phyloP scores from a whole-genome alignment of 2,329 filamentous ascomycete species.

The Fusarium verrucosum region DNA sequence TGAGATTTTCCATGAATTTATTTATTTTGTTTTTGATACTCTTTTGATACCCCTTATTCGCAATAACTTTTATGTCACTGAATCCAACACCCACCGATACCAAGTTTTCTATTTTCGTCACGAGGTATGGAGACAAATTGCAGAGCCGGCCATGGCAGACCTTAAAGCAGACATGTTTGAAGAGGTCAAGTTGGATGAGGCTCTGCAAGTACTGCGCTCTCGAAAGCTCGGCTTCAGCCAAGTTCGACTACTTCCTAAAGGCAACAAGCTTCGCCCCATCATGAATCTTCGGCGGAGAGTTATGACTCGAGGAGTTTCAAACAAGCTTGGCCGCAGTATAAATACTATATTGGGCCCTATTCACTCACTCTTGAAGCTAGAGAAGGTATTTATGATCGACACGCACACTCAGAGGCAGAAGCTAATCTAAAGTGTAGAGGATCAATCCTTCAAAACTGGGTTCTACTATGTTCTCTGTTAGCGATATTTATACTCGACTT shows the following conservation, averaged over 20 bases:
- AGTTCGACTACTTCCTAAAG: constrained; percentile 85
- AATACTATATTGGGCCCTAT: constrained; percentile 72
- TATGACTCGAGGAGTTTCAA: constrained; percentile 68
- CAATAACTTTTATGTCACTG: constrained; percentile 92
- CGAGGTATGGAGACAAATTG: constrained; percentile 84
- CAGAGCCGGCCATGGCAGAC: constrained; percentile 73
- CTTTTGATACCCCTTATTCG: constrained; percentile 86
- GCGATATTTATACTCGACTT: constrained; percentile 79
- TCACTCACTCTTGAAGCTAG: constrained; percentile 79
- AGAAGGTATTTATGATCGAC: constrained; percentile 68
- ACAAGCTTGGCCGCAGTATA: constrained; percentile 59
- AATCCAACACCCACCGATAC: constrained; percentile 82
- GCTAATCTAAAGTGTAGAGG: constrained; percentile 43
- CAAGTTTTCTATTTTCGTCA: constrained; percentile 93
- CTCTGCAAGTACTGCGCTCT: constrained; percentile 65
- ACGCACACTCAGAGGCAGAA: neutral
- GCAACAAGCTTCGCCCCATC: constrained; percentile 79
- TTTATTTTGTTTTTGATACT: constrained; percentile 95
- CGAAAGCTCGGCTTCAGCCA: constrained; percentile 79
- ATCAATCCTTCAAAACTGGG: constrained; percentile 71
- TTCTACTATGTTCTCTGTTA: constrained; percentile 80
- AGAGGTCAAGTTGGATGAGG: constrained; percentile 70
- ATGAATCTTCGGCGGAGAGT: constrained; percentile 80
- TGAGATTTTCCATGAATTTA: constrained; percentile 82
- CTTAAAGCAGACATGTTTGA: constrained; percentile 82